Conservation (phyloP, 2,329 filamentous ascomycete species). For the Monilinia polystroma region DNA sequence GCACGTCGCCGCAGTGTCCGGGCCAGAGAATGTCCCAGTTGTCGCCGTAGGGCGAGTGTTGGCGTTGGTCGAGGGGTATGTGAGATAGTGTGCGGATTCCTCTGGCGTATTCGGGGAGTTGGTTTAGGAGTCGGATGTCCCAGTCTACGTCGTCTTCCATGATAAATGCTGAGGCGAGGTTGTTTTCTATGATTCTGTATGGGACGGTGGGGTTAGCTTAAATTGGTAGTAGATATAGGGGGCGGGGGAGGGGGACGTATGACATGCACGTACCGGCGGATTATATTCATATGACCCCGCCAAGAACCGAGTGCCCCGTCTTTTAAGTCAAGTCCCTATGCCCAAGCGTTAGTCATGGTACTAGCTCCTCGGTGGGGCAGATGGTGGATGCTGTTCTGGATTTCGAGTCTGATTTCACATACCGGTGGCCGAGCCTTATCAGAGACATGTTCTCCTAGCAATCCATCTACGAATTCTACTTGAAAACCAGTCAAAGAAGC, state of each 20-base stretch:
- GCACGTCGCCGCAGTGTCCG: constrained; percentile 41
- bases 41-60: constrained; percentile 38
- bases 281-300: constrained; percentile 44
- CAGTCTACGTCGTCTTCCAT: constrained; percentile 48
- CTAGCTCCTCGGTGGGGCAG: not conserved
- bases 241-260: not conserved
- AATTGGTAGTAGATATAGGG: too few relatives aligned
- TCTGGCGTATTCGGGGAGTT: constrained; percentile 39
- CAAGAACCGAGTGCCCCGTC: constrained; percentile 43
- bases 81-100: constrained; percentile 24
- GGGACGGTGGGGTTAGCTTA: not conserved
- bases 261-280: constrained; percentile 33
- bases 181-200: constrained; percentile 28
- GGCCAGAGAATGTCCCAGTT: constrained; percentile 44
- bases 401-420: not conserved
- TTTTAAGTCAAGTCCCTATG: constrained; percentile 10
- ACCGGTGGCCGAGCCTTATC: constrained; percentile 45
- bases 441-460: constrained; percentile 43
- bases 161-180: constrained; percentile 42
- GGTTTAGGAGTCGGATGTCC: constrained; percentile 43
- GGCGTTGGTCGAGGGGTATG: constrained; percentile 20
- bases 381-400: not conserved
- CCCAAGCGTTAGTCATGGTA: not conserved
- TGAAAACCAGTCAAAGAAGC: constrained; percentile 46
- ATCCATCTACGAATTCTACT: constrained; percentile 47